Evolutionary conservation across 2,329 filamentous ascomycete genomes (phyloP), one percentile per base, ranked within the genome.

Genomic region (Chalaropsis ovoidea): DNA sequence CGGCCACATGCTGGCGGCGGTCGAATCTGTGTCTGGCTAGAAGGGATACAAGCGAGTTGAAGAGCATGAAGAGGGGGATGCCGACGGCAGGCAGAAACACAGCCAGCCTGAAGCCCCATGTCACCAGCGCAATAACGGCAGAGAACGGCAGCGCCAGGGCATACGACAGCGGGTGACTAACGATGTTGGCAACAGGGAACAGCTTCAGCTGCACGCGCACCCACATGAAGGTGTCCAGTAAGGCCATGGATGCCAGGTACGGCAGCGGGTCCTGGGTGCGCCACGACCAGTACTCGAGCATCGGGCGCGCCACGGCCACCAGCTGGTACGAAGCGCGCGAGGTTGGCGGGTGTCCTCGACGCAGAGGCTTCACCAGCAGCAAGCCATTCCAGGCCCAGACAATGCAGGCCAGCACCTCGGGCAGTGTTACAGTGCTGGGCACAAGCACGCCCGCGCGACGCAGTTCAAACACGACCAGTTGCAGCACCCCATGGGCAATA

Each of bases 141-240:
- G 65, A 64, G 3, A 54, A 8, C 19, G 62, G 62, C 19, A 67
- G 27, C 19, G 62, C 62, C 22, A 65, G 22, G 31, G 62, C 45
- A 49, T 67, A 67, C 2, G 58, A 19, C 39, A 56, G 49, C 2
- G 65, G 35, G 27, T 35, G 47, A 19, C 42, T 31, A 17, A 42
- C 15, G 3, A 43, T n/a, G 43, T 35, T 43, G 2, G 27, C 15
- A 19, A 62, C 15, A n/a, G 39, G 2, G 11, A 56, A 47, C 17
- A 62, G 7, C 15, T 45, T 62, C 6, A 67, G 62, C 19, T 62
- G 62, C 6, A 65, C 49, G 11, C 62, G 62, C 11, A 67, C 65
- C 62, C 65, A 67, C 17, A 67, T 41, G 19, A 67, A 67, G 2
- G 43, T 17, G 24, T 67, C 65, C 13, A 67, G 60, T 15, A 62